Evolutionary conservation across 192 early-diverging fungal genomes (phyloP), one percentile per base, ranked within the genome.

Genomic region (Obelidium mucronatum): DNA sequence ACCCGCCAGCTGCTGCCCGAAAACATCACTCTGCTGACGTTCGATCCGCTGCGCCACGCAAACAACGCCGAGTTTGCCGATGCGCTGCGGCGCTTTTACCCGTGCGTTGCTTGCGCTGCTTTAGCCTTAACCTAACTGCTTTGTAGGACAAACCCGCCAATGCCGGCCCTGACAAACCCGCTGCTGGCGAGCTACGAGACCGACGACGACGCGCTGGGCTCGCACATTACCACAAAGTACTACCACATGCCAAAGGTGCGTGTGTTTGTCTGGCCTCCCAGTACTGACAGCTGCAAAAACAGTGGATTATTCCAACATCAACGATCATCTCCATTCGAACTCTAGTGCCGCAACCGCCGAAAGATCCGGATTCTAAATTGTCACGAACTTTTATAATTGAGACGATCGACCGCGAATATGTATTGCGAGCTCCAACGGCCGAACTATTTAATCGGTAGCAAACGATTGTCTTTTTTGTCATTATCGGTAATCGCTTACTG

Each of bases 241-340:
- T 83, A 73, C 60, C 76, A 71, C 52, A 58, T 81, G 59, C 82
- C 82, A 34, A 83, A 83, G 78, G 81, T 83, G 35, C 33, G 59
- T 26, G 24, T 69, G 22, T 17, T 40, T n/a, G 8, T n/a, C 54
- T 55, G 33, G 26, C 44, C 35, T 24, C 24, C 26, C 17, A 26
- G 17, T 31, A 51, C 72, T 34, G n/a, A n/a, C n/a, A n/a, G n/a
- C 36, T 56, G 26, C 44, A 26, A 30, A 26, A 51, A 73, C 31
- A 83, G 82, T 84, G 79, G 79, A 79, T 81, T 56, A 81, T 84
- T 24, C 79, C 82, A 3, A 76, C 75, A 30, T 42, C 67, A 3
- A 17, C 66, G 15, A 81, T 84, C 40, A 40, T 40, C 26, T 78
- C 64, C 8, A 67, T 84, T 36, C 42, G 69, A 31, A 67, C 82